Percentiles rank a stretch among this genome's conserved stretches.
Conservation (phyloP, 169 alveolate genomes). For the Plasmodium cynomolgi region DNA sequence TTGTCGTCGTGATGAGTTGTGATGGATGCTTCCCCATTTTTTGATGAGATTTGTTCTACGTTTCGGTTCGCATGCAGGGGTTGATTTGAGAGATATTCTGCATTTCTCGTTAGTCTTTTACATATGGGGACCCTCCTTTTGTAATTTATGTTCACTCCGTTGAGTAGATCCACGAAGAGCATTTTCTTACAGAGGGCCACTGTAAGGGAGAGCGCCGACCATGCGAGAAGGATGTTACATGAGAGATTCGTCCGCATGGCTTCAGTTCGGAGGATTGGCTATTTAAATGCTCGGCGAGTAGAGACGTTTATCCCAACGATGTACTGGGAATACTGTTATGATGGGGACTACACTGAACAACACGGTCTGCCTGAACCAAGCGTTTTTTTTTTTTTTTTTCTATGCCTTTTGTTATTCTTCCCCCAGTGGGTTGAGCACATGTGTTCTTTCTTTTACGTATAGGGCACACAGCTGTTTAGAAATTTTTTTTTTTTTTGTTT, state of each 20-base stretch:
- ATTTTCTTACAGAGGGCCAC: slow-evolving; percentile 20
- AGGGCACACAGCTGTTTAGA: not conserved
- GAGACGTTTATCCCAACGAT: not conserved
- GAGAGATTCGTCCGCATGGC: not conserved
- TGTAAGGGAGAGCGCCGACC: not conserved
- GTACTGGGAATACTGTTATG: not conserved
- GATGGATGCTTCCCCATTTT: not conserved
- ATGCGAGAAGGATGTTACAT: not conserved
- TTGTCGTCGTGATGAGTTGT: not conserved
- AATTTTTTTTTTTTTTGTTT: not conserved
- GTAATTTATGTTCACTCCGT: slow-evolving; percentile 31
- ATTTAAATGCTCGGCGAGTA: not conserved
- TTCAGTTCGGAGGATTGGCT: not conserved
- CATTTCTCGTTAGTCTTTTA: not conserved
- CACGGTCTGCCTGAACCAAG: not conserved
- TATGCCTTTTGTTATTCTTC: not conserved
- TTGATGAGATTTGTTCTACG: slow-evolving; percentile 4
- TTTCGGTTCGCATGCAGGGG: not conserved
- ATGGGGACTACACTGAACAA: not conserved
- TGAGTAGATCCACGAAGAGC: slow-evolving; percentile 25
- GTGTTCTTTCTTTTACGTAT: not conserved
- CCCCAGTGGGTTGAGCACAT: not conserved
- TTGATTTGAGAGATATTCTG: slow-evolving; percentile 10
- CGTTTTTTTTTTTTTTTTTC: not conserved
- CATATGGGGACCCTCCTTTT: slow-evolving; percentile 21